Base-by-base conservation (phyloP, 2,329 filamentous ascomycete species). In the Ophiostoma ips region DNA sequence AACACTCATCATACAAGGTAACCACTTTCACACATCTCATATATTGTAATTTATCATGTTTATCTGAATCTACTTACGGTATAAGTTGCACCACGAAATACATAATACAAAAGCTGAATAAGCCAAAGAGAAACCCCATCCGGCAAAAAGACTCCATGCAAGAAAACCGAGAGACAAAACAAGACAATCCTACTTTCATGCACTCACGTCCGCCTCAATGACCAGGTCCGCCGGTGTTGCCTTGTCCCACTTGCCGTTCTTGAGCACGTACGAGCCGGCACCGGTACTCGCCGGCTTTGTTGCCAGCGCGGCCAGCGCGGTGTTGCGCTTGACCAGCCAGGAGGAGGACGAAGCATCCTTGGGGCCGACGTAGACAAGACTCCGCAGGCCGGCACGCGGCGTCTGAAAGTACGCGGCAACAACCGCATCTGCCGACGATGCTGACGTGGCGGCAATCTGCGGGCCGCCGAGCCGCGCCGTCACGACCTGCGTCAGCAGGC, bases 401-500 rank as follows among this genome's bases (percentile, higher is more conserved):
- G 56, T 54, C 18, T 50, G 48, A 33, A 58, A 55, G 48, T 58
- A 58, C 21, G 55, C 57, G 8, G 47, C 51, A 33, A 56, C 45
- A 8, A 57, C 44, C 3, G 41, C 47, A 34, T 57, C 40, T 37
- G 46, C 47, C 30, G 38, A 54, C 52, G 28, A 50, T 34, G 37
- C 50, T 34, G 38, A 48, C 46, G 15, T 55, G 59, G 24, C 36
- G 2, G 46, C 55, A 15, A 56, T 41, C 45, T 43, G 49, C 49
- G 74, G 74, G 2, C 81, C 74, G 0, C 88, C 88, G 3, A 94
- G 66, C 52, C 83, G 77, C 4, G 82, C 77, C 1, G 81, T 78
- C 10, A 95, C 86, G 2, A 96, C 78, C 0, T 76, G 76, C 3
- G 79, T 76, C 58, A 96, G 72, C 58, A 96, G 72, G 4, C 84